These are phyloP conservation scores for Colletotrichum cereale DNA, from an alignment of 2,329 filamentous ascomycete species.

Conservation along the genomic window DNA sequence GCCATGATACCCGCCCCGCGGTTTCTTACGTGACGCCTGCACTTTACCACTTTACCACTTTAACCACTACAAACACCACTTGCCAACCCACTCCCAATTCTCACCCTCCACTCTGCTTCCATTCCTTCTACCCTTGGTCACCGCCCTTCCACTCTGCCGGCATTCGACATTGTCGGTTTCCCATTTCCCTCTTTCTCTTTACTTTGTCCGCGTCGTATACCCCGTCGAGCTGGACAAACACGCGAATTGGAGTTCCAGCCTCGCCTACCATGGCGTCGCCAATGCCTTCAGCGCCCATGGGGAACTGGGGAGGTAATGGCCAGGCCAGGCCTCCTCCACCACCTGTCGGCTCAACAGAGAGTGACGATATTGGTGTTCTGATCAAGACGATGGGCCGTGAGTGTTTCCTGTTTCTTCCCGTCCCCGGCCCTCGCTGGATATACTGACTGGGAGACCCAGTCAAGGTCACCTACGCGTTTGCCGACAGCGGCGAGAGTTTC, in stretches of 20 bases:
- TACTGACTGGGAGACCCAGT: constrained; percentile 64
- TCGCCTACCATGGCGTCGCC: constrained; percentile 55
- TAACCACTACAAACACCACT: constrained; percentile 38
- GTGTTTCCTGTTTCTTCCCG: constrained; percentile 47
- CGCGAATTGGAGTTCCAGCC: constrained; percentile 30
- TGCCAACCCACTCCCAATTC: constrained; percentile 26
- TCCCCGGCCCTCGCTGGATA: constrained; percentile 2
- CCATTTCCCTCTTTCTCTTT: background rate
- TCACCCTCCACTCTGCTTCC: constrained; percentile 32
- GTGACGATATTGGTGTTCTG: constrained; percentile 65
- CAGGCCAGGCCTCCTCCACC: constrained; percentile 40
- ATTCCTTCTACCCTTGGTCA: constrained; percentile 27
- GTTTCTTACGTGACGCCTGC: constrained; percentile 41
- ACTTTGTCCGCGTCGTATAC: background rate
- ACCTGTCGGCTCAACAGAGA: constrained; percentile 44
- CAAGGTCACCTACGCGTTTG: constrained; percentile 97
- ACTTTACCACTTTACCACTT: constrained; percentile 38
- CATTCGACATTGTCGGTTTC: constrained; percentile 22
- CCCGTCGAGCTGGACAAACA: constrained; percentile 23
- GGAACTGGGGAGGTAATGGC: constrained; percentile 49
- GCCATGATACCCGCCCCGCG: constrained; percentile 41
- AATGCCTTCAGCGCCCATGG: constrained; percentile 49
- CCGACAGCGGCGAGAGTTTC: constrained; percentile 88
- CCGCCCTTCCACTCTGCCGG: constrained; percentile 17
- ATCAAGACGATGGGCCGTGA: constrained; percentile 76